Base-by-base conservation (phyloP, 805 yeast genomes). In the Yamadazyma nakazawae region DNA sequence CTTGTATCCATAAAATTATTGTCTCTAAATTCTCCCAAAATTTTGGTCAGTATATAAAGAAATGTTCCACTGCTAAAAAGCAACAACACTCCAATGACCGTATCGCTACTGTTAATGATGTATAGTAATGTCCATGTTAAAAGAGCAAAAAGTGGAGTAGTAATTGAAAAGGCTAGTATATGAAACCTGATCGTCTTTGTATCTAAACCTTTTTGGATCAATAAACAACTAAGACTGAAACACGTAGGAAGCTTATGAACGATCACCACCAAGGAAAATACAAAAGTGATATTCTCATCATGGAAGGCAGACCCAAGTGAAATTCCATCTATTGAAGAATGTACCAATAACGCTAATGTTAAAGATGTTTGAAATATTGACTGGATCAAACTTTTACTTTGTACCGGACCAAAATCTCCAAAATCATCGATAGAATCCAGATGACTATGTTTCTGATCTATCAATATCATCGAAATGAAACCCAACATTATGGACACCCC, bases 161-260 rank as follows among this genome's bases (percentile, higher is more conserved):
- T 67, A 4, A 72, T 49, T 0, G 90, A 68, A 57, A 86, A 86
- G 2, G 74, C 56, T 6, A 68, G 57, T 28, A 85, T 54, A 54
- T 84, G 85, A 21, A 74, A 60, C 42, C 70, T 53, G 18, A 79
- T 66, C 21, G 63, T 52, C 18, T 54, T 40, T 30, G 55, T 47
- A 28, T 68, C 40, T 2, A 74, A 48, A 4, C 72, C 69, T 31
- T 67, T 64, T 26, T 69, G 63, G 10, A 78, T 54, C 26, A 86
- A 67, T 13, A 84, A 69, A 1, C 87, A 73, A 4, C 79, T 61
- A 36, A 86, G 69, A 35, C 90, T 85, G 60, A 86, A 82, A 5
- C 88, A 74, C 0, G 92, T 84, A 0, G 94, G 94, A 5, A 85
- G 68, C 61, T 86, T 86, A 67, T 86, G 94, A 28, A 84, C 57